Evolutionary conservation across 1,139 yeast genomes (phyloP), one percentile per base, ranked within the genome.

Genomic region (Scheffersomyces illinoinensis): DNA sequence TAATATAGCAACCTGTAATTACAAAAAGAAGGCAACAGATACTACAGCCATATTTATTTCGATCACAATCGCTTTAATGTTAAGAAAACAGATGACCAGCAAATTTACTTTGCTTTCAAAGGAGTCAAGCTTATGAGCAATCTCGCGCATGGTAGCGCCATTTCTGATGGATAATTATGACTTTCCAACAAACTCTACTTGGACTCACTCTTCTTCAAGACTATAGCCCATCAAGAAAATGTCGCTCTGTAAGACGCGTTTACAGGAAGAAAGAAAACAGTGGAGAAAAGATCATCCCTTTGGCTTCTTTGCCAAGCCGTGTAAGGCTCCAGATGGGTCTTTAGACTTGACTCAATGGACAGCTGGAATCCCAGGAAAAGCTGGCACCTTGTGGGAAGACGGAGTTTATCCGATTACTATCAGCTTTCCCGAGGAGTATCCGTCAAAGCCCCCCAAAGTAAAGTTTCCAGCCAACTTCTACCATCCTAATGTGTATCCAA

Each of bases 221-320:
- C 17, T 24, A 21, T 46, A 39, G 33, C 50, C 17, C 17, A 33
- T 33, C 12, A 33, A 33, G 43, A 33, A 2, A 56, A 70, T 71
- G 84, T 80, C 85, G 26, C 83, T 92, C 63, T 89, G 96, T 71
- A 81, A 89, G 65, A 92, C 87, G 62, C 84, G 97, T 66, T 82
- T 92, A 59, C 97, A 91, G 71, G 96, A 90, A 72, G 97, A 91
- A 73, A 62, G 98, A 72, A 95, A 93, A 76, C 93, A 90, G 73
- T 95, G 99, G 99, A 87, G 99, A 67, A 95, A 93, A 74, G 98
- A 93, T 72, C 99, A 96, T 73, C 99, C 99, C 0, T 95, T 93
- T 75, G 99, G 99, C 4, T 95, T 95, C 75, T 93, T 78, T 67
- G 99, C 99, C 50, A 92, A 91, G 70, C 99, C 99, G 5, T 73